These are phyloP conservation scores for Isabelozyma rhagii DNA, from an alignment of 805 yeast species.

Conservation along the genomic window DNA sequence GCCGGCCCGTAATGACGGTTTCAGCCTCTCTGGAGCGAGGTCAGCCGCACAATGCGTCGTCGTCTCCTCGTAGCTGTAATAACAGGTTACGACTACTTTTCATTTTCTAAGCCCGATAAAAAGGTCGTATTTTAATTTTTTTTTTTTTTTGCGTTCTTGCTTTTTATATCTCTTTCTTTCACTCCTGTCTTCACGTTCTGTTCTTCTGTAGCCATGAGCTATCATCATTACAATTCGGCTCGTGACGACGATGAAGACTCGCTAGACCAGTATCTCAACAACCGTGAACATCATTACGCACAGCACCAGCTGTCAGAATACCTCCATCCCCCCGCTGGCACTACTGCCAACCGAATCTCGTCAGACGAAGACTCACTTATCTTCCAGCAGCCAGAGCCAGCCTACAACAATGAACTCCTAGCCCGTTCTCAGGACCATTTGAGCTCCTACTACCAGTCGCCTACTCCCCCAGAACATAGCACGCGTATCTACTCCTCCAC, in stretches of 20 bases:
- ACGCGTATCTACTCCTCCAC: background rate
- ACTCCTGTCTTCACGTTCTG: too few relatives aligned
- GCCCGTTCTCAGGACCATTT: slow-evolving; percentile 17
- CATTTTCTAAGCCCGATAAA: too few relatives aligned
- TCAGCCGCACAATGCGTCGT: too few relatives aligned
- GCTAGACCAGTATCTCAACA: background rate
- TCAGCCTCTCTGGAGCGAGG: too few relatives aligned
- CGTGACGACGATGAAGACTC: background rate
- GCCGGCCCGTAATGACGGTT: too few relatives aligned
- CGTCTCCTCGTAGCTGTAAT: too few relatives aligned
- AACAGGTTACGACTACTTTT: too few relatives aligned
- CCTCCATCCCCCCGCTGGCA: background rate
- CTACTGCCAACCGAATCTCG: background rate
- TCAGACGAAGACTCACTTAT: slow-evolving; percentile 15
- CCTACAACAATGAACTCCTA: slow-evolving; percentile 9
- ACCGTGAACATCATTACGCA: background rate
- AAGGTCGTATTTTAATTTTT: too few relatives aligned
- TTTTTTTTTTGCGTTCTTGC: background rate
- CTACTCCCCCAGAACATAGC: slow-evolving; percentile 6
- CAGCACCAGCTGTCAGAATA: background rate
- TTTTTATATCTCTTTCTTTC: background rate
- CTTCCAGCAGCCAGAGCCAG: slow-evolving; percentile 28
- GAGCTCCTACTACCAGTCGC: slow-evolving; percentile 18
- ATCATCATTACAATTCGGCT: background rate
- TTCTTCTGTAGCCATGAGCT: background rate